Base-by-base conservation (phyloP, 2,329 filamentous ascomycete genomes). In the Lanzia echinophila region DNA sequence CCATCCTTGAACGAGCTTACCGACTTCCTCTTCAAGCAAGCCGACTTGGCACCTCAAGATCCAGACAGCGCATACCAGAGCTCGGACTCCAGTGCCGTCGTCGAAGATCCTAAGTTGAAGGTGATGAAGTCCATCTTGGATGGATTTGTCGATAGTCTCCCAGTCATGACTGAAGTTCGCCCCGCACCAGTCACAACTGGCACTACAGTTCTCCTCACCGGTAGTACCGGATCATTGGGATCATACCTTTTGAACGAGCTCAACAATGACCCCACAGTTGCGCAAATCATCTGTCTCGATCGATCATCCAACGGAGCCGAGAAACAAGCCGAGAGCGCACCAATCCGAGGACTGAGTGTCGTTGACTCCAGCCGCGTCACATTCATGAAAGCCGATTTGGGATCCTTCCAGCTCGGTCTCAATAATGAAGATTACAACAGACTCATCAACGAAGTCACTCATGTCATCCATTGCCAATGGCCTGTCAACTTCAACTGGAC, bases 331-430 rank as follows among this genome's bases (percentile, higher is more conserved):
- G 43, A 36, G n/a, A 59, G 62, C 20, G 70, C 67, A 55, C 58
- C 61, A 1, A 66, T 68, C 0, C 73, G 75, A 11, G 73, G 74
- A 0, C 67, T 68, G 8, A 54, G 32, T 32, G 24, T 57, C 1
- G 61, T 62, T 1, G 58, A 70, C 47, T 70, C 69, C 34, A 59
- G 65, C 22, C 75, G 72, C 65, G 68, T 73, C 7, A 70, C 75
- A 45, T 78, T 81, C 39, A 60, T 78, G 3, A 70, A 74, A 39
- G 73, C 72, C 2, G 76, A 82, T 59, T 70, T 76, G 15, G 70
- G 73, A 0, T 69, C 72, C 8, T 65, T 71, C 0, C 64, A 71
- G 15, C 69, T 84, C 0, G 81, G 80, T 0, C 70, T 85, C 0
- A 55, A 0, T 3, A 7, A 42, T n/a, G 50, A 55, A 24, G 45